Base-by-base conservation (phyloP, 805 yeast species). In the Metschnikowia gruessii region DNA sequence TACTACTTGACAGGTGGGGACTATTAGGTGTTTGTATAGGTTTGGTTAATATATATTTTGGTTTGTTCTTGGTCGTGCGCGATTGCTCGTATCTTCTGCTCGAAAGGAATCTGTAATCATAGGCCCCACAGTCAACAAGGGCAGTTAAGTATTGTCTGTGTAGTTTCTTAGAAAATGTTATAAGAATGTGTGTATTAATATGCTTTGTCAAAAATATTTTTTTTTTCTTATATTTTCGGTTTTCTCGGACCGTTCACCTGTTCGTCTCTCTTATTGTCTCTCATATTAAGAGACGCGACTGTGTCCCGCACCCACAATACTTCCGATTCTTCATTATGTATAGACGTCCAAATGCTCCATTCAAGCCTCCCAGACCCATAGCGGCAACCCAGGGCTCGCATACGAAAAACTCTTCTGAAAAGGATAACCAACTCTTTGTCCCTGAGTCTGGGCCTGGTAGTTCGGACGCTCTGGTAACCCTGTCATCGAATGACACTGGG, bases 281-380 rank as follows among this genome's bases (percentile, higher is more conserved):
- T 26, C 3, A 6, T 26, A 6, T 10, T 10, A 5, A 26, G 12
- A 10, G 28, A 26, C 28, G 28, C 28, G 28, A 26, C 28, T 26
- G 49, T 42, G 45, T 40, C 49, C 37, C 48, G 44, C 48, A 31
- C 19, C 16, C 12, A 11, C 7, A 2, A 13, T 43, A 22, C 45
- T 22, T 26, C 22, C 46, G 40, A 30, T 35, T 26, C 22, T 37
- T 34, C 19, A 37, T 30, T 36, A 59, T 59, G 63, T 57, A 54
- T 38, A 49, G 46, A 45, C 50, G 59, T 10, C 53, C 57, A 26
- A 71, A 75, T 50, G 76, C 77, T 37, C 82, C 82, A 1, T 79
- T 79, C 63, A 79, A 71, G 53, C 76, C 81, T 9, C 83, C 82
- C 6, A 57, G 80, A 18, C 53, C 50, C 24, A 19, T 55, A 21